Evolutionary conservation across 108 stramenopile genomes (phyloP), one percentile per base, ranked within the genome.

Genomic region (Heterococcus sp.): DNA sequence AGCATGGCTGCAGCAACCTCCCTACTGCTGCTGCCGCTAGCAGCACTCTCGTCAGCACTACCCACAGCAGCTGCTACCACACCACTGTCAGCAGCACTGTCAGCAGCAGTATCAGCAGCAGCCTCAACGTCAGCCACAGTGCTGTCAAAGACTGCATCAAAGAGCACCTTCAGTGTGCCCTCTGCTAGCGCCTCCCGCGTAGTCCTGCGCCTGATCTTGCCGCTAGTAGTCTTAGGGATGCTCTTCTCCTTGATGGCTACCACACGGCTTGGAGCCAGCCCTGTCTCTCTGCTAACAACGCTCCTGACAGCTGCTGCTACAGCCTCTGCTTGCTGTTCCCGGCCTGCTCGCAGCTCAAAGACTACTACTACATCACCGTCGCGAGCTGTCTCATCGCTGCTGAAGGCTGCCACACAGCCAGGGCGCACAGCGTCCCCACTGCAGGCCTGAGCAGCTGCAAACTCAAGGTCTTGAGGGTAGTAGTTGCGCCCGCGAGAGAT

Each of bases 381-480:
- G 27, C 65, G 37, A 8, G 37, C 11, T 30, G 27, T 28, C 38
- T 37, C 40, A 14, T 38, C 33, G 4, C 66, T 30, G 21, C 68
- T 69, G 73, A 99, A 98, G 1, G 97, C 97, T 5, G 97, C 97
- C 14, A 93, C 91, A 84, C 99, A 98, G 30, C 99, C 99, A 32
- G 95, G 95, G 11, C 97, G 92, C 21, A 90, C 65, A 0, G 34
- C n/a, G 67, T 21, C 75, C n/a, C n/a, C 21, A 21, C 29, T 1
- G 78, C 72, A 29, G 88, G 83, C 89, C 96, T 94, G 1, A 91
- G 95, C 5, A 93, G 91, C 29, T n/a, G n/a, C n/a, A n/a, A n/a
- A n/a, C n/a, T n/a, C n/a, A n/a, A n/a, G n/a, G 83, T 99, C 98
- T 78, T 97, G 97, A 1, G 99, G 99, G 82, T 97, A 99, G 72